These are phyloP conservation scores for Xerophyta viscosa DNA, from an alignment of 106 monocot species.

Conservation along the genomic window DNA sequence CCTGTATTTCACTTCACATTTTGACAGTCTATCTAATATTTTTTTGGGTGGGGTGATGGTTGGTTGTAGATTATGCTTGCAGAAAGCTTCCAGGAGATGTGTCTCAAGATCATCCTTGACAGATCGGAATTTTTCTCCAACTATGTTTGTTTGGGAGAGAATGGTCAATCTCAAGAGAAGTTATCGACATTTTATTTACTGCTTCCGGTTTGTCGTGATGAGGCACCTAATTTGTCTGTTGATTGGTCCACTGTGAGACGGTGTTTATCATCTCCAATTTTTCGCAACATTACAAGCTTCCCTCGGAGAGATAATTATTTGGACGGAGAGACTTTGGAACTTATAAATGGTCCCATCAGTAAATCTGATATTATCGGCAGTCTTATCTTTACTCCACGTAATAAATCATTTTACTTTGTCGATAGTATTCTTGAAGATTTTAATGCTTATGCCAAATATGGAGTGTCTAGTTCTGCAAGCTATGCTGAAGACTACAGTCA, in stretches of 20 bases:
- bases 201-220: constrained; percentile 53
- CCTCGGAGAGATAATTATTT: constrained; percentile 5
- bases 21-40: constrained; percentile 1
- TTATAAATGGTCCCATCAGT: constrained; percentile 43
- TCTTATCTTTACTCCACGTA: constrained; percentile 64
- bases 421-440: constrained; percentile 53
- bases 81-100: constrained; percentile 86
- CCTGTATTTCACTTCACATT: background rate
- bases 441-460: constrained; percentile 46
- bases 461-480: constrained; percentile 10
- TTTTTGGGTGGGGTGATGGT: too few species aligned
- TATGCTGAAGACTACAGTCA: constrained; percentile 48
- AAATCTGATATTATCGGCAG: constrained; percentile 53
- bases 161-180: constrained; percentile 3
- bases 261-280: constrained; percentile 79
- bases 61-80: constrained; percentile 81
- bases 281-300: constrained; percentile 17
- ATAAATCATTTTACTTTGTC: constrained; percentile 67
- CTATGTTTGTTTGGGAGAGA: constrained; percentile 38
- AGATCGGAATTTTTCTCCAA: constrained; percentile 48
- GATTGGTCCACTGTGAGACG: constrained; percentile 67
- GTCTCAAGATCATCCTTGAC: constrained; percentile 77
- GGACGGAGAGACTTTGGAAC: constrained; percentile 33
- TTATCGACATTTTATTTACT: constrained; percentile 61
- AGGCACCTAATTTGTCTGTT: constrained; percentile 21